Base-by-base conservation (phyloP, 805 yeast species). In the Scheffersomyces ergatensis region DNA sequence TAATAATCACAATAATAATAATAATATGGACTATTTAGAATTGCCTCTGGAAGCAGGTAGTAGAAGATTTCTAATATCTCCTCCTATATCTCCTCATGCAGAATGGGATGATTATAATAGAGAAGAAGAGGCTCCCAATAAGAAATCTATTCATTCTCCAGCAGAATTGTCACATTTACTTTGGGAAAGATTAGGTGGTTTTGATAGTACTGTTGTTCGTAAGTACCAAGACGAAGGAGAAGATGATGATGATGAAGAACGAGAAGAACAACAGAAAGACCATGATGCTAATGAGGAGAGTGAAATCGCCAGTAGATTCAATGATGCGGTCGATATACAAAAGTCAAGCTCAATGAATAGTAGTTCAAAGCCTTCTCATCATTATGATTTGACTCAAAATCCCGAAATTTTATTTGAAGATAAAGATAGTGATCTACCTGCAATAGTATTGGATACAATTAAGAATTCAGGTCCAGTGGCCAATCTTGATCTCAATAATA, bases 101-200 rank as follows among this genome's bases (percentile, higher is more conserved):
- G 76, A 63, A 34, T 70, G 76, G 76, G 61, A 67, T 43, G 65
- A 67, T 39, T 70, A 67, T 65, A 61, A 60, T 37, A 64, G 55
- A 36, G 63, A 53, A 0, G 76, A 70, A 44, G 74, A 69, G 11
- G 70, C 71, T 0, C 76, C 76, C 8, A 61, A 62, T 39, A 49
- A 53, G 23, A 55, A 60, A 36, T 41, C 72, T 0, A 54, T 70
- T 4, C 58, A 57, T 39, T 60, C 71, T 14, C 69, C 72, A 0
- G 55, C 56, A 26, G 74, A 70, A 27, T 49, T 70, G n/a, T 60
- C 73, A 12, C 71, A 69, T 42, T 49, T 70, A 23, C 55, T 70
- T 16, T 70, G 76, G 76, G 72, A 70, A 43, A 49, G 72, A 37
- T 47, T 70, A 19, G 76, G 76, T 1, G 72, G 72, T 0, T 44